Base-by-base conservation (phyloP, 805 yeast genomes). In the Komagataella populi region DNA sequence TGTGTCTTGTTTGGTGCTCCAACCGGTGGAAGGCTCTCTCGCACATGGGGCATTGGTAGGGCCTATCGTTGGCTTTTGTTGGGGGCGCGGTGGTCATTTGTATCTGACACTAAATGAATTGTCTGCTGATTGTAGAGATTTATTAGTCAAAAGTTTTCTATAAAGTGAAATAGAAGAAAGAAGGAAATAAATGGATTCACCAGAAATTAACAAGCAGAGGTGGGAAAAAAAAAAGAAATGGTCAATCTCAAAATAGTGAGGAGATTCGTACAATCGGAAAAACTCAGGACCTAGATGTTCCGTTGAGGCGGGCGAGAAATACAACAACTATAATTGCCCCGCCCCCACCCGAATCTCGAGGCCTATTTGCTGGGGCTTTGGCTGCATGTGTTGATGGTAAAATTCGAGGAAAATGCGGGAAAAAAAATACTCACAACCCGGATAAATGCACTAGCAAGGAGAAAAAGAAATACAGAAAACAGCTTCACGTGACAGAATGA, bases 1-100 rank as follows among this genome's bases (percentile, higher is more conserved):
- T 84, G 64, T 88, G 96, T 57, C 96, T 76, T 10, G 95, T 88
- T 63, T 87, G 95, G 65, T 88, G 96, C 65, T 88, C 96, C 48
- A 88, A 70, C 54, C 96, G 74, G 64, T 87, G 91, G 64, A 88
- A 88, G 7, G 95, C 87, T 68, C 87, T 86, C 49, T 79, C 81
- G 66, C 96, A 88, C 59, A 85, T 72, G 18, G 90, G 83, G 61
- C 96, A 88, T 59, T 81, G 80, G 71, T 85, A 89, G 2, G 96
- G 96, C 56, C 95, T 61, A 23, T 48, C 51, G 5, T 22, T 39
- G 12, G 45, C 16, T 36, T 17, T 17, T 17, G 43, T 17, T 30
- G 17, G 45, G 45, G 43, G 22, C 23, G 14, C 44, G 39, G 50
- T 10, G 14, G 39, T 30, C 39, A 30, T 30, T 30, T 7, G 12